A percentile compares a stretch with the other conserved stretches of the same genome.
Evolutionary conservation across 805 yeast genomes (phyloP).

Genomic region (Grigorovia jiainica): DNA sequence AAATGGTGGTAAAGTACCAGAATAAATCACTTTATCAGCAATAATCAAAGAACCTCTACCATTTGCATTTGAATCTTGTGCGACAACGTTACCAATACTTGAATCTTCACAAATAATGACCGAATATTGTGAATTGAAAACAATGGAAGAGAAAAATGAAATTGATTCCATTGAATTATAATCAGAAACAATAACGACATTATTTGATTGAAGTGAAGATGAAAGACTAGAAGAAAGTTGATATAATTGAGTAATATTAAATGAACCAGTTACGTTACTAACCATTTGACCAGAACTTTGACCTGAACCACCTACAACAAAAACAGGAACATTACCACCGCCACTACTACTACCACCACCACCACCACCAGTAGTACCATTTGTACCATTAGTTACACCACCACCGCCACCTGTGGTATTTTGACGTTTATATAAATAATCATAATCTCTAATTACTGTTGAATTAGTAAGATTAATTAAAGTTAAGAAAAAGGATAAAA

Average conservation of each 20-base stretch:
- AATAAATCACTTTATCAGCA: constrained; percentile 17
- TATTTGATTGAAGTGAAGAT: constrained; percentile 1
- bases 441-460: not conserved
- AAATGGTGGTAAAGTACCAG: constrained; percentile 22
- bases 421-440: not conserved
- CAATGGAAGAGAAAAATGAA: constrained; percentile 19
- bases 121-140: constrained; percentile 16
- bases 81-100: constrained; percentile 14
- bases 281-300: constrained; percentile 7
- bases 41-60: constrained; percentile 23
- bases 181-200: constrained; percentile 21
- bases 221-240: constrained; percentile 1
- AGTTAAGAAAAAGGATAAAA: constrained; percentile 1
- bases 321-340: constrained; percentile 15
- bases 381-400: constrained; percentile 1
- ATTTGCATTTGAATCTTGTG: constrained; percentile 8
- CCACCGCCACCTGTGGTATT: constrained; percentile 5
- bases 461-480: not conserved
- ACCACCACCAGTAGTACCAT: constrained; percentile 5
- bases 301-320: constrained; percentile 6
- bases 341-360: constrained; percentile 2
- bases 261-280: constrained; percentile 15
- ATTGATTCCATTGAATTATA: constrained; percentile 19
- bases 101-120: constrained; percentile 16
- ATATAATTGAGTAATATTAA: constrained; percentile 21